Base-by-base conservation (phyloP, 2,329 filamentous ascomycete species). In the Orbilia ellipsospora region DNA sequence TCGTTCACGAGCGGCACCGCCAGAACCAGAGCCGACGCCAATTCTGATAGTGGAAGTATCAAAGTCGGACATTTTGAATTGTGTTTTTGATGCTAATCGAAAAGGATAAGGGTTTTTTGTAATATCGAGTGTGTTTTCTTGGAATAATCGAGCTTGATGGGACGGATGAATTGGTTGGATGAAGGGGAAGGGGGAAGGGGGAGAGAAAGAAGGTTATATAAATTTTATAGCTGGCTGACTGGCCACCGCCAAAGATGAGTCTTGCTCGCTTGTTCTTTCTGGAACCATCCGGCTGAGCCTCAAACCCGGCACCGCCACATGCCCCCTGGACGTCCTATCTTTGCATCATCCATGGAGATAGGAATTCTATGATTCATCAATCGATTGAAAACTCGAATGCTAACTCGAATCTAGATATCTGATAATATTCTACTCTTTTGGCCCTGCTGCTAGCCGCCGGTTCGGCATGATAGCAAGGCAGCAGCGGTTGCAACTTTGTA, bases 1-100 rank as follows among this genome's bases (percentile, higher is more conserved):
- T 2, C 91, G 96, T 87, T 97, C 93, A 80, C 92, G 92, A 79
- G 88, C 85, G 66, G 82, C 83, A 72, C 84, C 87, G 80, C 90
- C 91, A 78, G 88, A 88, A 81, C 89, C 89, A 81, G 88, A 88
- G 85, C 92, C 94, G 88, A 89, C 92, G 81, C 95, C 95, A 82
- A 99, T 98, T 88, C 95, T 96, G 85, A 93, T 96, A 80, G 66
- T 70, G 10, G 4, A 8, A 79, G 85, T 84, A 80, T 97, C 91
- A 94, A 94, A 98, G 81, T 88, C 86, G 88, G 91, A 89, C 89
- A 88, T 87, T 48, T 61, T 54, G 52, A 55, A 59, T 28, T 12
- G 31, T 60, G 31, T 10, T 36, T 36, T 36, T 10, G n/a, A n/a
- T n/a, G n/a, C n/a, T n/a, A n/a, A n/a, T 23, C 23, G 23, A 23